A percentile compares a stretch with the other conserved stretches of the same genome.
Evolutionary conservation across 345 rosid species (phyloP).

Genomic region (Gossypium anomalum): DNA sequence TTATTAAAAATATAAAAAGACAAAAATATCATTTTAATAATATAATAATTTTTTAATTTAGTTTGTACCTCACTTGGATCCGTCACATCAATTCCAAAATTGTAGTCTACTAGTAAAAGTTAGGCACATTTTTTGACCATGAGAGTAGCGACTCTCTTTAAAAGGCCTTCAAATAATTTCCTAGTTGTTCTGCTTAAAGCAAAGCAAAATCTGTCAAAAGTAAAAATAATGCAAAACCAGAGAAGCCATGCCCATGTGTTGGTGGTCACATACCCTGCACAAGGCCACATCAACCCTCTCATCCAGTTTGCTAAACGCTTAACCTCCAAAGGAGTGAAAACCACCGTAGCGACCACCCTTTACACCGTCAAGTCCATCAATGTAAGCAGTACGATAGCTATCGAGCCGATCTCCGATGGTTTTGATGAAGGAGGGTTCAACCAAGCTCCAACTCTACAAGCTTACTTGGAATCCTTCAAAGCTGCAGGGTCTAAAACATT

Average conservation of each 20-base stretch:
- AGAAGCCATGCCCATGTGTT: conserved; percentile 31
- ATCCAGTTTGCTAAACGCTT: conserved; percentile 41
- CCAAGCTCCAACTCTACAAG: conserved; percentile 27
- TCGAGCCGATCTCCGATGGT: conserved; percentile 42
- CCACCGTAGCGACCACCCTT: conserved; percentile 34
- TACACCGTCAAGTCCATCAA: conserved; percentile 27
- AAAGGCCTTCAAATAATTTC: not conserved
- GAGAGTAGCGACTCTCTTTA: not conserved
- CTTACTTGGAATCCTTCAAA: conserved; percentile 37
- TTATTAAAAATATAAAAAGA: too few relatives aligned
- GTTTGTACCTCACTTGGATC: too few relatives aligned
- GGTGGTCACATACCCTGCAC: conserved; percentile 34
- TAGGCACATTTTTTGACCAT: not conserved
- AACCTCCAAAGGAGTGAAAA: conserved; percentile 32
- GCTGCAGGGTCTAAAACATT: conserved; percentile 39
- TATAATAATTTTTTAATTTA: too few relatives aligned
- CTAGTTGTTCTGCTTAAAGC: not conserved
- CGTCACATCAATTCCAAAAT: too few relatives aligned
- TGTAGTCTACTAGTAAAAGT: not conserved
- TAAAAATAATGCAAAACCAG: conserved; percentile 16
- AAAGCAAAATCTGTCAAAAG: not conserved
- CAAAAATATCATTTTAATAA: too few relatives aligned
- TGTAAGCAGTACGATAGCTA: conserved; percentile 2
- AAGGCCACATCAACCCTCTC: conserved; percentile 46
- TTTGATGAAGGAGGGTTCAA: conserved; percentile 35